A percentile compares a stretch with the other conserved stretches of the same genome.
phyloP scores from a whole-genome alignment of 495 filamentous ascomycete genomes.

The Trichocladium uniseriatum region DNA sequence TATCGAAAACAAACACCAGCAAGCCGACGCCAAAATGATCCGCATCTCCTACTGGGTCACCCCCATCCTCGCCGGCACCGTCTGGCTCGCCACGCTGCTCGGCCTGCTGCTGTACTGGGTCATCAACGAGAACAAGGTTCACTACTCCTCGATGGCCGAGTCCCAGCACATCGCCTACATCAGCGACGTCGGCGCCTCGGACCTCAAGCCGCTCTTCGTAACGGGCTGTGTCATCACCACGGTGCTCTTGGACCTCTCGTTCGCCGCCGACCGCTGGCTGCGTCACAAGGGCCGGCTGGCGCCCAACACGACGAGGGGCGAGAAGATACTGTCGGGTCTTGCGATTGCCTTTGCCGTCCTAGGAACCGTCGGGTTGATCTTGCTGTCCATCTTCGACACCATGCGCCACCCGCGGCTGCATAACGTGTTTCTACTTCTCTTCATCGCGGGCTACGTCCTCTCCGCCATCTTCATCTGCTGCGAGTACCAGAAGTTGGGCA shows the following conservation, averaged over 20 bases:
- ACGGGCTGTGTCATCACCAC: slow-evolving; percentile 69
- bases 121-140: slow-evolving; percentile 41
- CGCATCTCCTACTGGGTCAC: slow-evolving; percentile 53
- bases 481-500: slow-evolving; percentile 79
- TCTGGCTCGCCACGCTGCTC: slow-evolving; percentile 65
- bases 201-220: slow-evolving; percentile 82
- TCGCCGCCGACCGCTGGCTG: slow-evolving; percentile 72
- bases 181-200: slow-evolving; percentile 62
- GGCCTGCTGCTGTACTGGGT: slow-evolving; percentile 55
- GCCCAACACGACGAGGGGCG: slow-evolving; percentile 54
- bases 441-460: slow-evolving; percentile 75
- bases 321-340: slow-evolving; percentile 60
- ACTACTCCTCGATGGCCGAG: slow-evolving; percentile 58
- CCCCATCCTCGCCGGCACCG: slow-evolving; percentile 65
- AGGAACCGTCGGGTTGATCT: slow-evolving; percentile 70
- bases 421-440: slow-evolving; percentile 68
- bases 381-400: slow-evolving; percentile 81
- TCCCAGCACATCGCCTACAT: slow-evolving; percentile 72
- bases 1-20: no score
- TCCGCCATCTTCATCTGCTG: slow-evolving; percentile 77
- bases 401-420: slow-evolving; percentile 54
- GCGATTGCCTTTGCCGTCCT: slow-evolving; percentile 65
- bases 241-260: slow-evolving; percentile 73
- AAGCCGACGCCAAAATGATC: no score
- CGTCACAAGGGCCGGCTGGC: slow-evolving; percentile 66